Evolutionary conservation across 805 yeast species (phyloP).

Genomic region (Wickerhamomyces chaumierensis): DNA sequence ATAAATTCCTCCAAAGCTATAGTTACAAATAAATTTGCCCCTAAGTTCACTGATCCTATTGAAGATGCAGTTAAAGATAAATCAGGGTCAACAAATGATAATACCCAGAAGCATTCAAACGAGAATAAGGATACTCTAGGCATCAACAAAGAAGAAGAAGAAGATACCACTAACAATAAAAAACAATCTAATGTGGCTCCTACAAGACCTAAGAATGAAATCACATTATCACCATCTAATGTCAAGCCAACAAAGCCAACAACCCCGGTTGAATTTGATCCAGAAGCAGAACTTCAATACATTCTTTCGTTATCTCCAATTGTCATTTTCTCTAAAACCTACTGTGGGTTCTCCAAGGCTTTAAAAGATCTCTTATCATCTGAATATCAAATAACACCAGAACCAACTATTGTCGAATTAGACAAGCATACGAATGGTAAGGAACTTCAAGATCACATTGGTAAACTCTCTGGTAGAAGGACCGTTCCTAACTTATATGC

Average conservation of each 20-base stretch:
- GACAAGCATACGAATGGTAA: conserved; percentile 71
- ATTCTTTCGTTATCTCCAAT: conserved; percentile 56
- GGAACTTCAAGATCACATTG: conserved; percentile 65
- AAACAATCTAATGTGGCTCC: too few relatives aligned
- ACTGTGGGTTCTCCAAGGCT: conserved; percentile 68
- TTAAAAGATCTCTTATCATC: conserved; percentile 56
- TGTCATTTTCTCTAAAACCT: conserved; percentile 39
- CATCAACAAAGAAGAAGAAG: too few relatives aligned
- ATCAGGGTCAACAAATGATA: too few relatives aligned
- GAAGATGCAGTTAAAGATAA: too few relatives aligned
- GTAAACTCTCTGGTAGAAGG: conserved; percentile 55
- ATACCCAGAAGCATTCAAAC: too few relatives aligned
- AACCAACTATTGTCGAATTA: conserved; percentile 65
- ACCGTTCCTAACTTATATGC: conserved; percentile 89
- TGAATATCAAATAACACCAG: conserved; percentile 62
- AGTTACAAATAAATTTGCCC: too few relatives aligned
- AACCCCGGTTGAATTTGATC: conserved; percentile 24
- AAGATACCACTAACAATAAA: too few relatives aligned
- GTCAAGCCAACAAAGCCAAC: conserved; percentile 1
- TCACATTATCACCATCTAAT: conserved; percentile 1
- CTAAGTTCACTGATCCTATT: too few relatives aligned
- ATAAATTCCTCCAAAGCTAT: too few relatives aligned
- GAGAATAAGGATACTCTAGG: too few relatives aligned
- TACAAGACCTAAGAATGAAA: conserved; percentile 1
- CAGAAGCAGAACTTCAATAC: conserved; percentile 40